Evolutionary conservation across 345 rosid genomes (phyloP).

Genomic region (Citrus glauca): DNA sequence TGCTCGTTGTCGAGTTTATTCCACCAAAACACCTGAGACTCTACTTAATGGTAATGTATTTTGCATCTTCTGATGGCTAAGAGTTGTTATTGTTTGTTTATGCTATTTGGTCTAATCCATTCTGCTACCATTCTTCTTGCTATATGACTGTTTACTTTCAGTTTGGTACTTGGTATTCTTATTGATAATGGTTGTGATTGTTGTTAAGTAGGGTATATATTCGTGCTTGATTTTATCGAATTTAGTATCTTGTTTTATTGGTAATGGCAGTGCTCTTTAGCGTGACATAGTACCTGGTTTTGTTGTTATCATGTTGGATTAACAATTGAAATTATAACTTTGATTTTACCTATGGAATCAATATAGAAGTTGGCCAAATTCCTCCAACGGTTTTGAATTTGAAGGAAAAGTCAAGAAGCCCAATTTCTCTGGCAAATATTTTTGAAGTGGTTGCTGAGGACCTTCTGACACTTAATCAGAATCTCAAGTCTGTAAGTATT

Average conservation of each 20-base stretch:
- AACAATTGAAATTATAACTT: background rate
- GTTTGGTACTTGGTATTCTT: background rate
- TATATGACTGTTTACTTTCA: background rate
- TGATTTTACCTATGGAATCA: slow-evolving; percentile 15
- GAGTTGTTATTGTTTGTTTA: background rate
- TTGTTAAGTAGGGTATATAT: background rate
- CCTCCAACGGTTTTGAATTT: slow-evolving; percentile 44
- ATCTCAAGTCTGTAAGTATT: slow-evolving; percentile 79
- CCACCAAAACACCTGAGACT: slow-evolving; percentile 60
- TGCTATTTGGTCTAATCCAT: background rate
- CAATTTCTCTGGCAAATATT: slow-evolving; percentile 51
- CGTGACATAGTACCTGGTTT: background rate
- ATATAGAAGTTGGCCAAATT: slow-evolving; percentile 45
- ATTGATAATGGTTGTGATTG: background rate
- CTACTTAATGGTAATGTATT: slow-evolving; percentile 45
- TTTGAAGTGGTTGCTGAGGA: slow-evolving; percentile 89
- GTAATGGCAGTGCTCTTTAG: background rate
- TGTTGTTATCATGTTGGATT: background rate
- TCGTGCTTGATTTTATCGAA: background rate
- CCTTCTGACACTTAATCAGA: slow-evolving; percentile 70
- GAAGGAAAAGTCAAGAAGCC: slow-evolving; percentile 46
- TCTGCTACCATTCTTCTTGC: background rate
- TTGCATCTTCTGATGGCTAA: background rate
- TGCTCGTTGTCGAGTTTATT: slow-evolving; percentile 43
- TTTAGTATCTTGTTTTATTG: background rate